Base-by-base conservation (phyloP, 2,329 filamentous ascomycete genomes). In the Colletotrichum sublineola region DNA sequence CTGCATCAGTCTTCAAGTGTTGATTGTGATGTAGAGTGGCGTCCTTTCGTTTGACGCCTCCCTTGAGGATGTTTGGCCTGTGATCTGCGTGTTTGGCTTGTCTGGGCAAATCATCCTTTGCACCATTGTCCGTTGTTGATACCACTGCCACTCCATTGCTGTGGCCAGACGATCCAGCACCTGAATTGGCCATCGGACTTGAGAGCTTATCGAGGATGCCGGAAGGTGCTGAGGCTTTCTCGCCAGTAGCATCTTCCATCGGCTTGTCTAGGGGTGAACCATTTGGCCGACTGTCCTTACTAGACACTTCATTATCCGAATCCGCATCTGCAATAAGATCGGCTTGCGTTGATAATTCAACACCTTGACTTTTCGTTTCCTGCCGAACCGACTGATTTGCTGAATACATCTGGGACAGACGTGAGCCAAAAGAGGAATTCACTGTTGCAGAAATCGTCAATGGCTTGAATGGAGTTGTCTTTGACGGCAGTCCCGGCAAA, bases 21-120 rank as follows among this genome's bases (percentile, higher is more conserved):
- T 86, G 86, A 67, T 85, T 81, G 1, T 92, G 81, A 38, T 87
- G 84, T 6, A 89, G 77, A 1, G 89, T 92, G 7, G 86, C 84
- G 74, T 90, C 86, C 77, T 91, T 92, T 67, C 87, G 86, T 75
- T 75, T 75, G 31, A 42, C 42, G 2, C 56, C 57, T 7, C 58
- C 60, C 18, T 31, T 65, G 11, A 73, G 48, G 15, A 55, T n/a
- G 20, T 48, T 20, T 20, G 68, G 48, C 12, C 60, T 67, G n/a
- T 42, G 31, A 8, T 48, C 48, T 38, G 53, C 40, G 48, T n/a
- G 11, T 9, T 12, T 48, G n/a, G 12, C 20, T 18, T 50, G 58
- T 24, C 36, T 58, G 5, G 15, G n/a, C 6, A 46, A 7, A 2
- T 12, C 38, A 11, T 38, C 24, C 42, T 62, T 68, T 5, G 20